phyloP scores from a whole-genome alignment of 352 stramenopile genomes.

The Phytopythium chamaehyphon region DNA sequence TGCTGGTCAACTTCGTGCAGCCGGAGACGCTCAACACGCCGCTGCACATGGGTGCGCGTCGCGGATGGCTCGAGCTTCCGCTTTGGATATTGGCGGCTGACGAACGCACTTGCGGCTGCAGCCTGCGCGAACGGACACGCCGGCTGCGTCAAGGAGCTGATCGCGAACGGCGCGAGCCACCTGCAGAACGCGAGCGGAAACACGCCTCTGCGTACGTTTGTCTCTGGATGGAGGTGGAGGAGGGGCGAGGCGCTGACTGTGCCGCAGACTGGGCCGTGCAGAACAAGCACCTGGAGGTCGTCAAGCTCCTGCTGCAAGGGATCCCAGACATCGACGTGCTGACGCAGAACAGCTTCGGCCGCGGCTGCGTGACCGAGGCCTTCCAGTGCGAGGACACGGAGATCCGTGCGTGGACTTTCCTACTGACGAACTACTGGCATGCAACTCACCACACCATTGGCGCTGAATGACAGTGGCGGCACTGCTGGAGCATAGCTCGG shows the following conservation, averaged over 20 bases:
- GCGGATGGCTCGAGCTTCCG: background rate
- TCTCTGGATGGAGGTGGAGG: background rate
- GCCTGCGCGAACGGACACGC: slow-evolving; percentile 77
- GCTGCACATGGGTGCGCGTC: slow-evolving; percentile 73
- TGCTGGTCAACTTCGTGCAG: slow-evolving; percentile 71
- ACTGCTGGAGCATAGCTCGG: slow-evolving; percentile 75
- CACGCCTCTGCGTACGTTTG: slow-evolving; percentile 59
- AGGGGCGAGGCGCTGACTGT: background rate
- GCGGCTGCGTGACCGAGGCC: slow-evolving; percentile 77
- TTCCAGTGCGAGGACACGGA: slow-evolving; percentile 83
- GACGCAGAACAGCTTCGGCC: slow-evolving; percentile 76
- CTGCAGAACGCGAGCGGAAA: slow-evolving; percentile 75
- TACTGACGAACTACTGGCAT: too few species aligned
- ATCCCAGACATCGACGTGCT: slow-evolving; percentile 78
- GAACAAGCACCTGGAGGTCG: slow-evolving; percentile 79
- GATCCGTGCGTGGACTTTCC: slow-evolving; percentile 51
- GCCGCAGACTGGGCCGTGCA: slow-evolving; percentile 83
- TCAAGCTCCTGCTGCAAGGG: slow-evolving; percentile 66
- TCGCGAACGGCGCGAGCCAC: slow-evolving; percentile 49
- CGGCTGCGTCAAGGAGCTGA: slow-evolving; percentile 56
- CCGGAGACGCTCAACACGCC: slow-evolving; percentile 72
- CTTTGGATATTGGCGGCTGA: background rate
- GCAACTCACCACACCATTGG: background rate
- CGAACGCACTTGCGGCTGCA: slow-evolving; percentile 12
- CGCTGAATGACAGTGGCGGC: slow-evolving; percentile 38